Percentiles rank a stretch among this genome's conserved stretches.
Conservation (phyloP, 495 filamentous ascomycete genomes). For the Usnea hakonensis region DNA sequence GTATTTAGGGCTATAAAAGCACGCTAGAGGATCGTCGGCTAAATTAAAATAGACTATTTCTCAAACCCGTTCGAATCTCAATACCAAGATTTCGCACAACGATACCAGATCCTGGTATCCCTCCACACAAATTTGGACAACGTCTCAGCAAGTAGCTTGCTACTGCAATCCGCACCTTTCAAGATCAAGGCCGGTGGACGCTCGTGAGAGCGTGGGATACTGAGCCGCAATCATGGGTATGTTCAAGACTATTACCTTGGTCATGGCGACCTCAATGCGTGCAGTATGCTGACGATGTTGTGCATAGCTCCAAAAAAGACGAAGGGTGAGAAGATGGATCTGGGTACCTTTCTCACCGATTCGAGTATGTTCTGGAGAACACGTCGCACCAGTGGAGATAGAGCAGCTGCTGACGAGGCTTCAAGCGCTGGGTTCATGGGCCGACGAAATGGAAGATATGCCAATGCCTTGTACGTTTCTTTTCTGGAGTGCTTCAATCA, state of each 20-base stretch:
- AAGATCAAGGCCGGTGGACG: constrained; percentile 15
- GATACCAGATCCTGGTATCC: not conserved
- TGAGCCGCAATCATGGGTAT: constrained; percentile 81
- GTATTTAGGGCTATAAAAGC: constrained; percentile 6
- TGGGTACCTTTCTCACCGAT: constrained; percentile 83
- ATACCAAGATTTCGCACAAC: not conserved
- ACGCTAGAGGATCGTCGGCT: constrained; percentile 14
- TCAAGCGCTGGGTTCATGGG: constrained; percentile 87
- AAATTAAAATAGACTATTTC: constrained; percentile 10
- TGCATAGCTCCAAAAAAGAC: constrained; percentile 70
- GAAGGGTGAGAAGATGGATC: constrained; percentile 87
- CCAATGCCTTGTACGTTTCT: constrained; percentile 42
- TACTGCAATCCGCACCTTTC: not conserved
- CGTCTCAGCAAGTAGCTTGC: not conserved
- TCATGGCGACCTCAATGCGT: constrained; percentile 20
- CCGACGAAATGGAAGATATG: constrained; percentile 93
- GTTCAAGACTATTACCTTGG: constrained; percentile 27
- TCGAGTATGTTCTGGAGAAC: constrained; percentile 52
- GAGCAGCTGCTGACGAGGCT: constrained; percentile 31
- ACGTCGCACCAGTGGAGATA: constrained; percentile 16
- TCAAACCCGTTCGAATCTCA: not conserved
- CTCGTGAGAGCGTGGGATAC: constrained; percentile 19
- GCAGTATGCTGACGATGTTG: constrained; percentile 29
- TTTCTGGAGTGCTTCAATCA: not conserved
- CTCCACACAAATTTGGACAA: not conserved